Evolutionary conservation across 225 moss, liverwort and hornwort species (phyloP).

Genomic region (Neckera pumila): DNA sequence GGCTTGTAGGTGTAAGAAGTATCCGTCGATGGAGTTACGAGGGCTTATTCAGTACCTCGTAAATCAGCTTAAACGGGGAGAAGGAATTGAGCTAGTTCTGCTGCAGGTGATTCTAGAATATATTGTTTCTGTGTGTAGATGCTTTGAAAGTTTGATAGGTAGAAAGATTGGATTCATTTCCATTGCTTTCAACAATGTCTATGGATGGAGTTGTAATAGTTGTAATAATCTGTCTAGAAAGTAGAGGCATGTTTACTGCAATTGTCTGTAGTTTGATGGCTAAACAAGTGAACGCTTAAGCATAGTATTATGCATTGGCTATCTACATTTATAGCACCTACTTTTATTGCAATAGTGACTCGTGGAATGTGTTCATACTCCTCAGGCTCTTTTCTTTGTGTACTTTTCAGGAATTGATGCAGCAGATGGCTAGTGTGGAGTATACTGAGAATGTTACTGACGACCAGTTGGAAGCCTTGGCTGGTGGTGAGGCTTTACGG

Average conservation of each 20-base stretch:
- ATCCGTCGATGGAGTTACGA: slow-evolving; percentile 99
- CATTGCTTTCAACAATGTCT: neutral
- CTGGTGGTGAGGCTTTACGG: slow-evolving; percentile 94
- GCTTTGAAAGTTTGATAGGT: neutral
- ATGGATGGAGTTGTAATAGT: neutral
- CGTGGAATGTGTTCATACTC: neutral
- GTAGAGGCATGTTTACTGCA: neutral
- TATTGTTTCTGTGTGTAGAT: neutral
- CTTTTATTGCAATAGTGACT: neutral
- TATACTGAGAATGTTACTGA: slow-evolving; percentile 99
- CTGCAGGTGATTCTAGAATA: slow-evolving; percentile 56
- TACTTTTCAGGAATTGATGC: slow-evolving; percentile 83
- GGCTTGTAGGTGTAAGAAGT: slow-evolving; percentile 84
- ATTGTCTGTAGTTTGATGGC: neutral
- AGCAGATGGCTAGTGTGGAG: slow-evolving; percentile 99
- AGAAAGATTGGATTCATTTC: neutral
- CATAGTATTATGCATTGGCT: neutral
- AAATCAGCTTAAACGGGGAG: slow-evolving; percentile 98
- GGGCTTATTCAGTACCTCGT: slow-evolving; percentile 97
- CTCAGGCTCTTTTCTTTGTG: neutral
- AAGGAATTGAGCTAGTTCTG: slow-evolving; percentile 96
- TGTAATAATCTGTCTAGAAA: neutral
- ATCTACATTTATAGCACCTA: neutral
- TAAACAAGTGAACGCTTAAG: neutral
- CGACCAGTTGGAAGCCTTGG: slow-evolving; percentile 98